Base-by-base conservation (phyloP, 371 early-diverging fungal genomes). In the Batrachochytrium dendrobatidis region DNA sequence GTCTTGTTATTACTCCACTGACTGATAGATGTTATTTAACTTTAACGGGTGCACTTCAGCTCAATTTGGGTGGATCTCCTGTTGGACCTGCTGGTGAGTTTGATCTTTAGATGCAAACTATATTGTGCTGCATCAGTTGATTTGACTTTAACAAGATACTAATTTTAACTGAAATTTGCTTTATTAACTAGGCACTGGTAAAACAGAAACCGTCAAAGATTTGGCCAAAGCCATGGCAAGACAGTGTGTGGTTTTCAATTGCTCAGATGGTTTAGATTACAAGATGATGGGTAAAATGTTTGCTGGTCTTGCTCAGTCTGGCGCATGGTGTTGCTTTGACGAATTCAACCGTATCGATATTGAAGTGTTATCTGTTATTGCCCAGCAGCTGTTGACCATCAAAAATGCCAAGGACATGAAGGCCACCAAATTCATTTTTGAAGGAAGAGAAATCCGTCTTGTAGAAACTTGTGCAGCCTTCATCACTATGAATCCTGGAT, bases 271-370 rank as follows among this genome's bases (percentile, higher is more conserved):
- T 31, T 66, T 78, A 61, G 78, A 82, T 60, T 78, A 80, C 65
- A 79, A 75, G 50, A 81, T 82, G 70, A 77, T 84, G 77, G 76
- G 78, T 33, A 81, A 81, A 56, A 79, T 84, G 73, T 83, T 84
- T 76, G 73, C 76, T 2, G 83, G 81, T 15, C 65, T 79, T 20
- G 77, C 74, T 3, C 81, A 77, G 56, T 77, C 70, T 10, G 80
- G 79, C 2, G 77, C 80, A 1, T 84, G 76, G 76, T 70, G 81
- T 55, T 84, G 85, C 58, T 81, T 84, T 60, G 85, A 84, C 66
- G 85, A 84, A 61, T 84, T 83, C 67, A 84, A 84, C 61, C 72
- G 85, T 30, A 76, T 84, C 44, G 80, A 77, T 53, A 75, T 74
- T 33, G 80, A 83, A 50, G 80, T 81, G 25, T 69, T 84, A 22